phyloP scores from a whole-genome alignment of 2,329 filamentous ascomycete species.

The Rhexocercosporidium sp. region DNA sequence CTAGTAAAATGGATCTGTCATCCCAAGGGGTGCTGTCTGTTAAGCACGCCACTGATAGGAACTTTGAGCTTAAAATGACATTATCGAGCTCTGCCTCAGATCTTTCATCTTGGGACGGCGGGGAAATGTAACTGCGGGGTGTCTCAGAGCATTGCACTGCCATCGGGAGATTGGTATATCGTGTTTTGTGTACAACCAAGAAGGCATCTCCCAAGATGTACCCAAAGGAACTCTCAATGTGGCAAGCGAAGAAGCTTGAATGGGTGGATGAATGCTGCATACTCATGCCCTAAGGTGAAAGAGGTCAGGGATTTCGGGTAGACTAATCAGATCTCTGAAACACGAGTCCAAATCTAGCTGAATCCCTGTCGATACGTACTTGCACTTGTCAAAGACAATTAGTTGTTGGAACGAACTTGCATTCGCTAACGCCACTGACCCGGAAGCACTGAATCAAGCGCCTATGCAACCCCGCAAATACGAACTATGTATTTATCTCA shows the following conservation, averaged over 20 bases:
- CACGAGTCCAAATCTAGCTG: no score
- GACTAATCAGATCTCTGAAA: no score
- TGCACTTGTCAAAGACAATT: not conserved
- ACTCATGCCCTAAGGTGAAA: no score
- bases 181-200: not conserved
- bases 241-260: not conserved
- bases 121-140: not conserved
- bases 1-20: not conserved
- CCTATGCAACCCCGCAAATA: conserved; percentile 2
- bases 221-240: not conserved
- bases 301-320: no score
- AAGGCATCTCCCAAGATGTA: not conserved
- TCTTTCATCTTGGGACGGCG: not conserved
- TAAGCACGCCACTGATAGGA: not conserved
- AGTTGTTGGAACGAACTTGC: not conserved
- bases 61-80: not conserved
- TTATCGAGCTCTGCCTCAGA: not conserved
- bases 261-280: no score
- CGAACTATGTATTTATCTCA: conserved; percentile 34
- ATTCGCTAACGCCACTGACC: conserved; percentile 3
- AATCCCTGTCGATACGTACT: not conserved
- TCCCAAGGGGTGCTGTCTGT: not conserved
- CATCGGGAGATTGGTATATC: not conserved
- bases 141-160: not conserved
- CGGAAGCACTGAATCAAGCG: not conserved